A percentile compares a stretch with the other conserved stretches of the same genome.
Evolutionary conservation across 2,329 filamentous ascomycete species (phyloP).

Genomic region (Pyrenochaeta sp.): DNA sequence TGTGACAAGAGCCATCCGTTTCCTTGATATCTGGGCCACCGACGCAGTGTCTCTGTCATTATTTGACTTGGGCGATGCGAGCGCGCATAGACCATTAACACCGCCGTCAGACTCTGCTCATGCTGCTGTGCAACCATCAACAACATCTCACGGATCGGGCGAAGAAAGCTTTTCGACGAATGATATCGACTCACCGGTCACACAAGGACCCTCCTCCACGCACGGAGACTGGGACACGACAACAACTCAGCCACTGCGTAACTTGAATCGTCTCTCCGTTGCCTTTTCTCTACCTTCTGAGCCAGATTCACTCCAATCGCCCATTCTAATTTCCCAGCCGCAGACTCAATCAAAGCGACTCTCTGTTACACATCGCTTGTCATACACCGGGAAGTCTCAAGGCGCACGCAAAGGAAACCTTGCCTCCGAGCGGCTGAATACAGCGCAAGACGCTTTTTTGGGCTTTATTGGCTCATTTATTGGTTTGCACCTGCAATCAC

Average conservation of each 20-base stretch:
- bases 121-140: conserved; percentile 37
- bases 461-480: conserved; percentile 94
- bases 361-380: conserved; percentile 76
- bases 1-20: conserved; percentile 87
- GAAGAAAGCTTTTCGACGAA: conserved; percentile 56
- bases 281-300: conserved; percentile 51
- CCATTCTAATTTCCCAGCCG: conserved; percentile 33
- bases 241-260: conserved; percentile 41
- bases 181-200: conserved; percentile 39
- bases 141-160: conserved; percentile 31
- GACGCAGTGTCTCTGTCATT: conserved; percentile 60
- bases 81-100: conserved; percentile 46
- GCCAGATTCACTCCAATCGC: conserved; percentile 43
- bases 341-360: conserved; percentile 54
- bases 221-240: conserved; percentile 38
- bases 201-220: conserved; percentile 45
- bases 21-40: conserved; percentile 83
- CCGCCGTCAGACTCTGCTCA: conserved; percentile 49
- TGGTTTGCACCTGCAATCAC: conserved; percentile 91
- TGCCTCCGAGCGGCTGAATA: conserved; percentile 82
- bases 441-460: conserved; percentile 86
- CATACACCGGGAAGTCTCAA: conserved; percentile 73
- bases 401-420: conserved; percentile 73
- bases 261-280: conserved; percentile 41
- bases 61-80: conserved; percentile 43